Conservation (phyloP, 2,329 filamentous ascomycete species). For the Fusarium subtropicale region DNA sequence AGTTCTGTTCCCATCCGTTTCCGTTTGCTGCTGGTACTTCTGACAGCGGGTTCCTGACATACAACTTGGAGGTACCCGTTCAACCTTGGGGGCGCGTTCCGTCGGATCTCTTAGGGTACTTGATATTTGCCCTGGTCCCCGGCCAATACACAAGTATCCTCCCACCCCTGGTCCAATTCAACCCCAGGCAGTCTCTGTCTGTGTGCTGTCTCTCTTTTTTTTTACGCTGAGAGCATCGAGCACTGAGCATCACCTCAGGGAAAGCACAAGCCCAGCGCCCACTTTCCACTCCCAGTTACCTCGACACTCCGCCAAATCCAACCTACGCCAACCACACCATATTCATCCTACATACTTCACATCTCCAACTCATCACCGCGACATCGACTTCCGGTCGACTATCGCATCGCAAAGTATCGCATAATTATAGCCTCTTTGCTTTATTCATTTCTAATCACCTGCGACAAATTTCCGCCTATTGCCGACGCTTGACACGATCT, state of each 20-base stretch:
- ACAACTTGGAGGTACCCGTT: slow-evolving; percentile 33
- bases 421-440: slow-evolving; percentile 10
- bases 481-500: slow-evolving; percentile 38
- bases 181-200: slow-evolving; percentile 26
- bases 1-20: slow-evolving; percentile 30
- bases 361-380: slow-evolving; percentile 42
- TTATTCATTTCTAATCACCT: slow-evolving; percentile 18
- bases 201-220: slow-evolving; percentile 33
- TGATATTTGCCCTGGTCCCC: slow-evolving; percentile 7
- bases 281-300: slow-evolving; percentile 45
- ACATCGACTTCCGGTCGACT: slow-evolving; percentile 39
- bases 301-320: slow-evolving; percentile 44
- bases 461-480: slow-evolving; percentile 32
- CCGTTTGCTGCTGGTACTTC: slow-evolving; percentile 38
- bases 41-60: slow-evolving; percentile 24
- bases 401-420: slow-evolving; percentile 39
- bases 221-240: slow-evolving; percentile 25
- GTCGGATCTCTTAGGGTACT: slow-evolving; percentile 22
- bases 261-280: slow-evolving; percentile 42
- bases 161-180: slow-evolving; percentile 36
- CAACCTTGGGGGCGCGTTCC: slow-evolving; percentile 26
- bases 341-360: slow-evolving; percentile 34
- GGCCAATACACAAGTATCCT: slow-evolving; percentile 34
- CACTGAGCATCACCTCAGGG: slow-evolving; percentile 32
- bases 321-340: slow-evolving; percentile 44